Evolutionary conservation across 2,329 filamentous ascomycete genomes (phyloP), one percentile per base, ranked within the genome.

Genomic region (Penicillium hordei): DNA sequence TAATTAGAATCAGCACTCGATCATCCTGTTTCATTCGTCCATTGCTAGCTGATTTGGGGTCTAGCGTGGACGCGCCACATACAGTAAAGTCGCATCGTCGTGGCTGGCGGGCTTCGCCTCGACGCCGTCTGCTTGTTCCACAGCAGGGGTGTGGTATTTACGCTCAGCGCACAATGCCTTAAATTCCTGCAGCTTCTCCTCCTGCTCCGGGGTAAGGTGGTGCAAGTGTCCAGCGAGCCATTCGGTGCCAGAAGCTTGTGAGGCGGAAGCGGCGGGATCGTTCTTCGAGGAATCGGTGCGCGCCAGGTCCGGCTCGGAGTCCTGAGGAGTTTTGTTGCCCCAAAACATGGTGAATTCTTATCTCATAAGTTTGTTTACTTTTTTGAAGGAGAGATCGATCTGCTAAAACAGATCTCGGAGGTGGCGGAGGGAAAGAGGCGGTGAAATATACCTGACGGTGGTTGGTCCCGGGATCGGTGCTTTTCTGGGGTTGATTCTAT

Each of bases 141-240:
- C 65, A 19, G 67, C 69, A 9, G 75, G 71, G 25, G 69, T 76
- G 62, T 80, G 81, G 62, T 80, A 82, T 9, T 85, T 86, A 63
- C 86, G 83, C 69, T 90, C 81, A 62, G 83, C 78, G 34, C 90
- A 82, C 38, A 89, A 72, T 12, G 73, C 71, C 79, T 93, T 95
- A 82, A 97, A 96, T 42, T 84, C 81, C 25, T 77, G 74, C 50
- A 97, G 81, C 19, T 87, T 85, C 31, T 81, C 76, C 64, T 86
- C 82, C 77, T 97, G 89, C 50, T 84, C 80, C 21, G 82, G 78
- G 27, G 80, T 90, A 59, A 97, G 81, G 75, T 93, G 88, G 48
- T 91, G 88, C 45, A 93, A 79, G 72, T 96, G 92, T n/a, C 91
- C 92, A 10, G 70, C 70, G 38, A 76, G 65, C 73, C 73, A 76